phyloP scores from a whole-genome alignment of 1,284 basidiomycete species.

The Trametes sp. region DNA sequence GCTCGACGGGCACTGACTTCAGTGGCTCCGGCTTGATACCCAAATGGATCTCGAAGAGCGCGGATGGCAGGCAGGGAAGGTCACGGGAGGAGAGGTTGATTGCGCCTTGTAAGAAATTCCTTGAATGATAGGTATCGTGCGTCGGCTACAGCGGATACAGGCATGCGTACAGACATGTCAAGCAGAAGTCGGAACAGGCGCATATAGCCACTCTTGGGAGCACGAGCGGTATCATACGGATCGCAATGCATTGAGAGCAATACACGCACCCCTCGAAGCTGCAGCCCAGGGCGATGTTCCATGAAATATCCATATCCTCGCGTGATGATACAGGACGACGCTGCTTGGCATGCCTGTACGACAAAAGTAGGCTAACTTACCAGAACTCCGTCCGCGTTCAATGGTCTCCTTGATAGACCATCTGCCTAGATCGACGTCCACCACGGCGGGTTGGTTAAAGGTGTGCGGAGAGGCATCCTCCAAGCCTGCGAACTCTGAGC shows the following conservation, averaged over 20 bases:
- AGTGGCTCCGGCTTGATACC: conserved; percentile 71
- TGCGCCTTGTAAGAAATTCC: conserved; percentile 54
- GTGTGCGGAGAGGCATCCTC: conserved; percentile 55
- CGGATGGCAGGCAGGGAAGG: conserved; percentile 74
- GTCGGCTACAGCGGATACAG: conserved; percentile 30
- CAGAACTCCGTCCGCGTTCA: conserved; percentile 77
- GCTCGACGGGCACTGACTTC: conserved; percentile 68
- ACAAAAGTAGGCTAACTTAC: conserved; percentile 48
- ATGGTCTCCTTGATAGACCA: conserved; percentile 77
- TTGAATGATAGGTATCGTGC: conserved; percentile 32
- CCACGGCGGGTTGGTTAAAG: conserved; percentile 48
- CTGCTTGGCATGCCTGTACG: conserved; percentile 32
- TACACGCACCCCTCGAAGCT: no score
- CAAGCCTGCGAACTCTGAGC: conserved; percentile 44
- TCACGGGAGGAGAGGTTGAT: conserved; percentile 77
- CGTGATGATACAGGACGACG: background rate
- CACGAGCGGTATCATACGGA: no score
- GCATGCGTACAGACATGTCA: conserved; percentile 26
- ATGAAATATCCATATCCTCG: background rate
- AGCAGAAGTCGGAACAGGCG: conserved; percentile 11
- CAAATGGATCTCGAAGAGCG: conserved; percentile 81
- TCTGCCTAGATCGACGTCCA: conserved; percentile 66
- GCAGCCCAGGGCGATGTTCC: no score
- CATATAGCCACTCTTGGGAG: background rate
- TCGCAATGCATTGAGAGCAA: no score